Evolutionary conservation across 2,329 filamentous ascomycete genomes (phyloP), one percentile per base, ranked within the genome.

Genomic region (Phialophora tarda): DNA sequence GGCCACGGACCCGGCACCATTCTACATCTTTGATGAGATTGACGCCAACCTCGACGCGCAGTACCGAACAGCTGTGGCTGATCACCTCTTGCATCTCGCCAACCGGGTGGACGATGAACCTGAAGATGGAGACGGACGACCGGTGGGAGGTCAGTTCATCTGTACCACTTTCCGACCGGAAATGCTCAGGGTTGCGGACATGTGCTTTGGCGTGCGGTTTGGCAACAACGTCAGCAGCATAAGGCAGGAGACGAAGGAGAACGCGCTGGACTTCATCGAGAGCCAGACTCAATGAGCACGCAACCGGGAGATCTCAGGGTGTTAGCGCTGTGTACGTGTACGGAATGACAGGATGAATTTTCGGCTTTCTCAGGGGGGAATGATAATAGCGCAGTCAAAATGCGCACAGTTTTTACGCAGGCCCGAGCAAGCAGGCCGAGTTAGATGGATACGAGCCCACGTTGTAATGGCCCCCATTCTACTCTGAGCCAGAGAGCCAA

Each of bases 1-100:
- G 79, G 92, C 93, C 73, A 97, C 94, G 66, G 95, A 99, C 77
- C 95, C 94, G 10, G 96, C 94, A 53, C 95, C 95, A 1, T 98
- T 99, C 84, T 97, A 99, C 77, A 93, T 99, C 74, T 99, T 99
- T 74, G 95, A 99, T 78, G 95, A 99, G 80, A 97, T 99, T 70
- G 95, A 99, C 76, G 95, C 95, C 78, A 99, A 99, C 77, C 86
- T 99, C 26, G 95, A 99, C 77, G 93, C 95, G 0, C 95, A 99
- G 79, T 99, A 99, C 82, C 91, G 95, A 68, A 97, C 95, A 1
- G 94, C 95, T 0, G 95, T 99, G 11, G 95, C 95, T 2, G 86
- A 91, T 64, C 91, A 98, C 82, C 85, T 99, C 24, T 84, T 94
- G 75, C 89, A 88, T 62, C 93, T 92, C 69, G 92, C 89, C 14